A percentile compares a stretch with the other conserved stretches of the same genome.
phyloP scores from a whole-genome alignment of 1,284 basidiomycete species.

The Cryptococcus wingfieldii region DNA sequence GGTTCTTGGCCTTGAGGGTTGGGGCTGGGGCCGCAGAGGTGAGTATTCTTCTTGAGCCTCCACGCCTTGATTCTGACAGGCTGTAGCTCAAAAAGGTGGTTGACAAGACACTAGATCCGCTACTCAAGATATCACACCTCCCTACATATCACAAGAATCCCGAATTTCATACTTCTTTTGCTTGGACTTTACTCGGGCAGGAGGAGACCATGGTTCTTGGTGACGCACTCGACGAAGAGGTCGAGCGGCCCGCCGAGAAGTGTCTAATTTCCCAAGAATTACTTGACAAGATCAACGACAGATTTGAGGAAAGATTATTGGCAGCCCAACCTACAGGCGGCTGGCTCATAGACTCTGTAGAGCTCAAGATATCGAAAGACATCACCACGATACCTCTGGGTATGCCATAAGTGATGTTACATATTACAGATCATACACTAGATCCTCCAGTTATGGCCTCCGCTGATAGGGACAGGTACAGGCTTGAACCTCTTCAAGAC shows the following conservation, averaged over 20 bases:
- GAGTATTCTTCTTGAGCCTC: conserved; percentile 1
- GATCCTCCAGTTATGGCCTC: conserved; percentile 11
- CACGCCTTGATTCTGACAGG: not conserved
- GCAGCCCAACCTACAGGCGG: conserved; percentile 27
- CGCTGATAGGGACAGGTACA: conserved; percentile 31
- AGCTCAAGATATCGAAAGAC: conserved; percentile 36
- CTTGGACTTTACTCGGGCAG: conserved; percentile 31
- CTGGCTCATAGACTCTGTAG: conserved; percentile 28
- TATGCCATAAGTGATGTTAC: conserved; percentile 1
- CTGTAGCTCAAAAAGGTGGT: conserved; percentile 26
- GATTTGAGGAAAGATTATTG: conserved; percentile 16
- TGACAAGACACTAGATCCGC: conserved; percentile 27
- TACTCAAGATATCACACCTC: conserved; percentile 31
- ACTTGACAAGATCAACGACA: conserved; percentile 14
- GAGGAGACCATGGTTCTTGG: not conserved
- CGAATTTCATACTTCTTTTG: conserved; percentile 46
- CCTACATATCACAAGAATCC: conserved; percentile 41
- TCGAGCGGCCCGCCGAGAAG: not conserved
- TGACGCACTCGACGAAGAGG: too few relatives aligned
- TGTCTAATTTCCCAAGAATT: conserved; percentile 13
- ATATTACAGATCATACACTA: not conserved
- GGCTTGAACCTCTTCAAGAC: conserved; percentile 38
- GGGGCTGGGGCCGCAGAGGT: conserved; percentile 39
- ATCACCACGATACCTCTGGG: conserved; percentile 15
- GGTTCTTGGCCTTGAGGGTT: conserved; percentile 43